Base-by-base conservation (phyloP, 495 filamentous ascomycete genomes). In the Apodospora peruviana region DNA sequence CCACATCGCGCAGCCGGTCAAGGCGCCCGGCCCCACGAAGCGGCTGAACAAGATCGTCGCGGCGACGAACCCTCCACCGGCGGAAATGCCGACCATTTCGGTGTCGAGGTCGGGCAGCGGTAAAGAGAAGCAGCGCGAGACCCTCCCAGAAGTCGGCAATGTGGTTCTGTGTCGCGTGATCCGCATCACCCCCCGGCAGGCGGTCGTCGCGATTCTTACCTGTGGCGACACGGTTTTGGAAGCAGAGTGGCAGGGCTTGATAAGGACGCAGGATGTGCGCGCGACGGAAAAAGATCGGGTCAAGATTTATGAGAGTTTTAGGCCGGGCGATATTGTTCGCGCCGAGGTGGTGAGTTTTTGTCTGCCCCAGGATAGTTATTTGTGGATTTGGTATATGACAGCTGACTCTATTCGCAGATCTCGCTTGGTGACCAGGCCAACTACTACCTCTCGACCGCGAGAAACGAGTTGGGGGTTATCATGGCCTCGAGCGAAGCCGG, bases 211-310 rank as follows among this genome's bases (percentile, higher is more conserved):
- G 16, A 95, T 98, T 45, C 73, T 93, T 22, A 82, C 88, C 35
- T 82, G 91, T 14, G 79, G 83, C 39, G 85, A 85, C 36, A 76
- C 74, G 3, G 69, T 80, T 29, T 48, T 77, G 22, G 81, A 86
- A 48, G 76, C 77, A 22, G 77, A 80, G 61, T 80, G 79, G 73
- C 73, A 77, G 66, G 81, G 78, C 18, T 54, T 83, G 21, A 79
- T 80, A 38, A 76, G 91, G 8, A 81, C 82, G 52, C 91, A 97
- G 68, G 93, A 98, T 59, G 87, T 98, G 11, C 75, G 93, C 44
- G 90, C 88, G 16, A 95, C 91, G 34, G 93, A 98, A 78, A 95
- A 95, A 71, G 93, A 98, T 51, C 85, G 82, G 46, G 89, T 97
- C 19, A 87, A 87, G 61, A 84, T 96, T 52, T 83, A 84, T 56